Base-by-base conservation (phyloP, 371 early-diverging fungal species). In the Mortierella sp. region DNA sequence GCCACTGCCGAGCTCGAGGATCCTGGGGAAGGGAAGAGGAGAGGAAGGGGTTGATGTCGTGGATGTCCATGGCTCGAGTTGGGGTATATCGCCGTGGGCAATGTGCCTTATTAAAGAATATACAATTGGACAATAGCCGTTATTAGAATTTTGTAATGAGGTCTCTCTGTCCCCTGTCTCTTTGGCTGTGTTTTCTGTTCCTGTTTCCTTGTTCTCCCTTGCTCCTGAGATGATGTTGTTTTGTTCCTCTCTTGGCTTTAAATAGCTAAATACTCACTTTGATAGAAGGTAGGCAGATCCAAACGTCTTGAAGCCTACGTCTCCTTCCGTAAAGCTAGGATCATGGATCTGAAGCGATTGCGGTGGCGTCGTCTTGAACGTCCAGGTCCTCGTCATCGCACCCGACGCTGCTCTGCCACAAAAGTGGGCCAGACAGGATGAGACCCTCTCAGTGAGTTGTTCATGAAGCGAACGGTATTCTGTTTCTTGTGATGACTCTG, bases 271-370 rank as follows among this genome's bases (percentile, higher is more conserved):
- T 27, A 28, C 70, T 60, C 68, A 75, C 76, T 75, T 75, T 49
- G 76, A 75, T 55, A 75, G 34, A 14, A 75, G 54, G 31, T 75
- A 75, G 1, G 76, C 69, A 21, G 76, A 75, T 51, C 76, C 76
- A 64, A 75, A 75, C 21, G 76, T 75, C 56, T 75, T 75, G 61
- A 75, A 75, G 9, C 76, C 76, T 0, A 75, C 76, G 57, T 75
- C 76, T 1, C 76, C 76, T 23, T 56, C 76, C 2, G 50, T 75
- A 47, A 75, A 75, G 30, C 76, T 75, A 3, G 76, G 76, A 51
- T 75, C 76, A 27, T 69, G 76, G 50, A 75, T 75, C 56, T 69
- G 60, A 0, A 75, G 44, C 6, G 69, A 68, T 23, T 64, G 64
- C 5, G 76, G 76, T 0, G 70, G 76, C 0, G 15, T 47, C 12